Evolutionary conservation across 2,329 filamentous ascomycete species (phyloP).

Genomic region (Fusarium sp.): DNA sequence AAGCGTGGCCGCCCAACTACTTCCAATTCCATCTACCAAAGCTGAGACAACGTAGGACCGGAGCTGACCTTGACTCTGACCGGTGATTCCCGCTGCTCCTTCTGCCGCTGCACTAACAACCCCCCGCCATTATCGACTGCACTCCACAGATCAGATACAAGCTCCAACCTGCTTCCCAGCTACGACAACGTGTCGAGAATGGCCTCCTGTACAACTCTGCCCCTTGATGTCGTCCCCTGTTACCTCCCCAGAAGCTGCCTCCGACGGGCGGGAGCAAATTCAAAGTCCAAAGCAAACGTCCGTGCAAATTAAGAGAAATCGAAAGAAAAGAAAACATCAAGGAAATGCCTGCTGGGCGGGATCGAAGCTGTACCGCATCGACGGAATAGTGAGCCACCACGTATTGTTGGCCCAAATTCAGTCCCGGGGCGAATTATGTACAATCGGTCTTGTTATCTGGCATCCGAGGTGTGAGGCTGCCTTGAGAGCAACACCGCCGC

Average conservation of each 20-base stretch:
- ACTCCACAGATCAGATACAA: not conserved
- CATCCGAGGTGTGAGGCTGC: conserved; percentile 25
- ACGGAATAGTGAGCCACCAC: conserved; percentile 45
- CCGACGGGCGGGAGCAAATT: conserved; percentile 47
- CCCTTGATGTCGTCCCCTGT: conserved; percentile 31
- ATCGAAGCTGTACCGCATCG: conserved; percentile 59
- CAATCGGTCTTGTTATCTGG: conserved; percentile 31
- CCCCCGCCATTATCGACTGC: conserved; percentile 11
- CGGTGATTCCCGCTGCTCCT: conserved; percentile 10
- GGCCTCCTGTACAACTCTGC: conserved; percentile 5
- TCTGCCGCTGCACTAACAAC: conserved; percentile 15
- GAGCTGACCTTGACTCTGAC: conserved; percentile 33
- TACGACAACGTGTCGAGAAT: conserved; percentile 20
- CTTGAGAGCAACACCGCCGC: conserved; percentile 29
- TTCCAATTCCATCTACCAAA: conserved; percentile 12
- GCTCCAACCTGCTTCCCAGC: not conserved
- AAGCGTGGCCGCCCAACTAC: conserved; percentile 9
- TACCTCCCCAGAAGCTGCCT: conserved; percentile 57
- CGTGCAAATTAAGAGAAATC: conserved; percentile 36
- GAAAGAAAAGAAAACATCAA: conserved; percentile 50
- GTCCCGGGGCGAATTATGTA: conserved; percentile 34
- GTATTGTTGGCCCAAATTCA: conserved; percentile 24
- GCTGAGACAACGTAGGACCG: conserved; percentile 21
- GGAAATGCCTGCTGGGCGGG: conserved; percentile 48
- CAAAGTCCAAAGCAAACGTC: conserved; percentile 46